Percentiles rank a stretch among this genome's conserved stretches.
These are phyloP conservation scores for Eimeria falciformis DNA, from an alignment of 169 alveolate genomes.

Conservation along the genomic window DNA sequence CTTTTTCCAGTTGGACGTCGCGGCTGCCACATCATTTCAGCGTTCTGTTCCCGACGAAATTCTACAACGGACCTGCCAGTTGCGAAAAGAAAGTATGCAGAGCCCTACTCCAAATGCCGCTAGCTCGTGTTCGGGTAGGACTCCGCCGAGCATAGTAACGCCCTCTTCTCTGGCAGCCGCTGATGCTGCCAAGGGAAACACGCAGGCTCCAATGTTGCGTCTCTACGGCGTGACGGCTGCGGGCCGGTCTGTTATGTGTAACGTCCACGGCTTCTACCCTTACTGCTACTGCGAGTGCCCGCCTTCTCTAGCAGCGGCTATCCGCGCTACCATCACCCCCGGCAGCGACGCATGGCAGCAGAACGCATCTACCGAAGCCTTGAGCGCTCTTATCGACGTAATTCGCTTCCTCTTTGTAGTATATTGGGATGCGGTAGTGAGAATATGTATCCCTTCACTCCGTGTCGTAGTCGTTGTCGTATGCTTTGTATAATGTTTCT, in stretches of 20 bases:
- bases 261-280: constrained; percentile 84
- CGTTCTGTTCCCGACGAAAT: constrained; percentile 27
- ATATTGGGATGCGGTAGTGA: background rate
- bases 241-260: constrained; percentile 81
- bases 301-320: constrained; percentile 42
- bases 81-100: background rate
- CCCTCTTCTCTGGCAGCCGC: constrained; percentile 41
- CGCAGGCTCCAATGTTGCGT: constrained; percentile 78
- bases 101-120: too few relatives aligned
- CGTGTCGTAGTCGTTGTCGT: background rate
- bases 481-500: background rate
- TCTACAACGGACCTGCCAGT: background rate
- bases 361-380: constrained; percentile 29
- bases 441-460: background rate
- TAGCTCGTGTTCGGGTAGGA: background rate
- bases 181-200: constrained; percentile 62
- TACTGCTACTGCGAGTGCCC: constrained; percentile 75
- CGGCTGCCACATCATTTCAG: constrained; percentile 42
- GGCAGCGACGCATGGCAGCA: background rate
- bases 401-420: background rate
- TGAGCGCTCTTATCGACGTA: constrained; percentile 11
- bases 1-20: constrained; percentile 68
- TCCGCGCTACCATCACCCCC: background rate
- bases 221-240: constrained; percentile 82
- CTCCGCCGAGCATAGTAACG: constrained; percentile 26